Conservation (phyloP, 2,329 filamentous ascomycete genomes). For the Fusarium sp. region DNA sequence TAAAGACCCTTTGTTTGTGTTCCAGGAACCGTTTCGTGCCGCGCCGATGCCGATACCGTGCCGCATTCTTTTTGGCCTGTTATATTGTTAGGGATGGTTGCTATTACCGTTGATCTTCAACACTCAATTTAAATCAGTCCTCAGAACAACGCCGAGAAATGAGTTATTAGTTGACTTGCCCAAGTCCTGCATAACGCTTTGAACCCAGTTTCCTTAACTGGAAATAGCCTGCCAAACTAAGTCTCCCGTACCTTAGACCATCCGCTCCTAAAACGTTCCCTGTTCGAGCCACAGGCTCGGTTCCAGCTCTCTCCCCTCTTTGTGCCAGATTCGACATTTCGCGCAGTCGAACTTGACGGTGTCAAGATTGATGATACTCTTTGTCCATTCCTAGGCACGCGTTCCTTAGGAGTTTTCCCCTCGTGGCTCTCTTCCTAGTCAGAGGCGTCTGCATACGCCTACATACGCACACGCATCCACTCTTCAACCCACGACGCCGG, state of each 20-base stretch:
- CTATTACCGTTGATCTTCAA: slow-evolving; percentile 25
- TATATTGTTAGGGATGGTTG: background rate
- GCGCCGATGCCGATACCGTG: background rate
- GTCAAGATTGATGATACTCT: slow-evolving; percentile 21
- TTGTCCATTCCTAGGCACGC: slow-evolving; percentile 28
- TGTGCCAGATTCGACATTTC: slow-evolving; percentile 28
- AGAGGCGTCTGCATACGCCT: background rate
- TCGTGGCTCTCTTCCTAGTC: background rate
- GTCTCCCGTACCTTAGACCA: slow-evolving; percentile 22
- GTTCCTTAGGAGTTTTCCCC: background rate
- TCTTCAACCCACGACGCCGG: slow-evolving; percentile 19
- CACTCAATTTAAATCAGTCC: slow-evolving; percentile 29
- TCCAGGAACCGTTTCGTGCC: slow-evolving; percentile 3
- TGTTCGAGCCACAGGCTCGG: slow-evolving; percentile 27
- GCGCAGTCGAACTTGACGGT: slow-evolving; percentile 19
- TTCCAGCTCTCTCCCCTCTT: slow-evolving; percentile 33
- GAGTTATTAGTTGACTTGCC: slow-evolving; percentile 11
- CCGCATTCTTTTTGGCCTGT: background rate
- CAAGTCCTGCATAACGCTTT: slow-evolving; percentile 27
- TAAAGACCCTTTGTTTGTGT: background rate
- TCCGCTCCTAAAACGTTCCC: slow-evolving; percentile 30
- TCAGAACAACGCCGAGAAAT: slow-evolving; percentile 31
- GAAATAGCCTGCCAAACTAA: slow-evolving; percentile 33
- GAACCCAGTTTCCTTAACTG: slow-evolving; percentile 37
- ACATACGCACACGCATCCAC: slow-evolving; percentile 10